These are phyloP conservation scores for Papiliotrema terrestris DNA, from an alignment of 1,284 basidiomycete species.

Conservation along the genomic window DNA sequence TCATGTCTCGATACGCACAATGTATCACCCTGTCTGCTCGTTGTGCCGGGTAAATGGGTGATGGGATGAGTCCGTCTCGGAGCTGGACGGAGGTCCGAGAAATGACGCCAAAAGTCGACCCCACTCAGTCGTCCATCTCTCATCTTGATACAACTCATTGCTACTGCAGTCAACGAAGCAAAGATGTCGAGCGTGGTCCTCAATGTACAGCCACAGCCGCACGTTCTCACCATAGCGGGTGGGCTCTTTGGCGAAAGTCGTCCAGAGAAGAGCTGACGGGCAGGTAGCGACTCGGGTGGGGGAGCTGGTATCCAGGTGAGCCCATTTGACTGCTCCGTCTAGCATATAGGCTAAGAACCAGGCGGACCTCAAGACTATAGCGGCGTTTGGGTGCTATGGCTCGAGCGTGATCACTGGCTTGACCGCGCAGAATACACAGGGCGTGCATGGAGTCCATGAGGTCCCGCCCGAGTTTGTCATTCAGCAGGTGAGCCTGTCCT, in stretches of 20 bases:
- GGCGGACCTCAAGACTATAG: slow-evolving; percentile 78
- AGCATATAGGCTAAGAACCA: slow-evolving; percentile 21
- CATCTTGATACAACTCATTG: not conserved
- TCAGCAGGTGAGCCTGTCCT: slow-evolving; percentile 57
- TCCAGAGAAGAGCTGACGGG: not conserved
- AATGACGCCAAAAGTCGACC: not conserved
- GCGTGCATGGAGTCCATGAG: slow-evolving; percentile 70
- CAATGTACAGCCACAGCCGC: slow-evolving; percentile 18
- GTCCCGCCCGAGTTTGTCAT: slow-evolving; percentile 65
- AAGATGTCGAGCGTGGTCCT: not conserved
- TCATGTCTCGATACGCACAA: too few species aligned
- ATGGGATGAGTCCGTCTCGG: too few species aligned
- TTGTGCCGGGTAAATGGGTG: too few species aligned
- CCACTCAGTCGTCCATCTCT: not conserved
- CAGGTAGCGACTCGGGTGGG: slow-evolving; percentile 66
- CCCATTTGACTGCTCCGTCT: slow-evolving; percentile 1
- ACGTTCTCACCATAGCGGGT: slow-evolving; percentile 45
- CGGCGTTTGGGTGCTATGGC: slow-evolving; percentile 76
- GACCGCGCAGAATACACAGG: slow-evolving; percentile 86
- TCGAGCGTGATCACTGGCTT: slow-evolving; percentile 83
- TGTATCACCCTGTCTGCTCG: too few species aligned
- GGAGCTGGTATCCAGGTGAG: slow-evolving; percentile 85
- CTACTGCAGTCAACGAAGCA: too few species aligned
- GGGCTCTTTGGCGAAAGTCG: slow-evolving; percentile 2
- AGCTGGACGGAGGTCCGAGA: not conserved